phyloP scores from a whole-genome alignment of 768 basidiomycete genomes.

The Hericium erinaceus region DNA sequence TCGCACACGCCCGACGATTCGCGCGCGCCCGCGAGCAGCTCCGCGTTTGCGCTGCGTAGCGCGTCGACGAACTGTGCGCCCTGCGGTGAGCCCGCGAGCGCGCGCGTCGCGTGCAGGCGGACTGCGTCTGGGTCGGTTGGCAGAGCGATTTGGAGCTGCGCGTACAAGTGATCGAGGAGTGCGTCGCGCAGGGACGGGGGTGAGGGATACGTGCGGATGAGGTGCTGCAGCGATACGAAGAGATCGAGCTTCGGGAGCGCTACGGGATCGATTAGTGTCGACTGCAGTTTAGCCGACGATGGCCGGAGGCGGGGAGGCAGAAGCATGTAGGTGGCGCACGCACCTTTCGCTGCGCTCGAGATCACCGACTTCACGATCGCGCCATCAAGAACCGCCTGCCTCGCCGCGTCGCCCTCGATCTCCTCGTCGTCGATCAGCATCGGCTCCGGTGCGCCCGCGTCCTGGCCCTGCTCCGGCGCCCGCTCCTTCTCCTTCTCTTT shows the following conservation, averaged over 20 bases:
- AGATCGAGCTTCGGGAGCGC: slow-evolving; percentile 33
- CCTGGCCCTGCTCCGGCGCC: slow-evolving; percentile 13
- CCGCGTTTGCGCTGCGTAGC: slow-evolving; percentile 38
- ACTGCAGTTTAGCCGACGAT: not conserved
- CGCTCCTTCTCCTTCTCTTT: slow-evolving; percentile 21
- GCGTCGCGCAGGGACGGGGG: slow-evolving; percentile 27
- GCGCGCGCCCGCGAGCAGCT: slow-evolving; percentile 31
- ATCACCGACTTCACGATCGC: slow-evolving; percentile 77
- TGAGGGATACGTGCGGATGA: slow-evolving; percentile 35
- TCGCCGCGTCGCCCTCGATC: slow-evolving; percentile 36
- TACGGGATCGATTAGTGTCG: slow-evolving; percentile 13
- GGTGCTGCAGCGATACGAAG: slow-evolving; percentile 31
- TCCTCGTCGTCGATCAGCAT: slow-evolving; percentile 14
- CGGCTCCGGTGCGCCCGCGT: slow-evolving; percentile 13
- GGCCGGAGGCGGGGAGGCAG: not conserved
- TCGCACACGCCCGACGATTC: slow-evolving; percentile 21
- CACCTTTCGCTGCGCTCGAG: slow-evolving; percentile 65
- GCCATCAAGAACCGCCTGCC: slow-evolving; percentile 64
- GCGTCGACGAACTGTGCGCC: slow-evolving; percentile 48
- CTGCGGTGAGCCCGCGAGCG: slow-evolving; percentile 22
- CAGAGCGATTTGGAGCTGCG: slow-evolving; percentile 27
- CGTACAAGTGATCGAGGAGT: slow-evolving; percentile 36
- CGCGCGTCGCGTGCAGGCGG: slow-evolving; percentile 30
- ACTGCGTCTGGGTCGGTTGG: slow-evolving; percentile 30
- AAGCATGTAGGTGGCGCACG: slow-evolving; percentile 5